Percentiles rank a stretch among this genome's conserved stretches.
Conservation (phyloP, 2,329 filamentous ascomycete species). For the Pyricularia pennisetigena region DNA sequence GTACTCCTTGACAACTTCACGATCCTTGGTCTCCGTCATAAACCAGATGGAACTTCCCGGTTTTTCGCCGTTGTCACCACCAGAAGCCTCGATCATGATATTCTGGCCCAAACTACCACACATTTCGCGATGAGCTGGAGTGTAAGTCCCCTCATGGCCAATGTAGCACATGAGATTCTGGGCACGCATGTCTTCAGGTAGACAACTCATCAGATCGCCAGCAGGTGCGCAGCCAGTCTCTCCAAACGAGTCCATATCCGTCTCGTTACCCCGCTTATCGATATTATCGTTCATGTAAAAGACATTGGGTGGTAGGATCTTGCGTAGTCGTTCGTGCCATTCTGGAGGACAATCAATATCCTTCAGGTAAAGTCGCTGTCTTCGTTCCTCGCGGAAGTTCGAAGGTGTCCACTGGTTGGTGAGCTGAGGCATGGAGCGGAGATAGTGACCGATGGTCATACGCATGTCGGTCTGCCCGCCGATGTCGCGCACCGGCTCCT, state of each 20-base stretch:
- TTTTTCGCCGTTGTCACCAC: constrained; percentile 61
- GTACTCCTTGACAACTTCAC: constrained; percentile 83
- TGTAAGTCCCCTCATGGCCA: constrained; percentile 94
- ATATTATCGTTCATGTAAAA: constrained; percentile 86
- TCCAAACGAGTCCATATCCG: constrained; percentile 29
- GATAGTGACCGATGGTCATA: constrained; percentile 82
- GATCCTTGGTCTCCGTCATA: constrained; percentile 94
- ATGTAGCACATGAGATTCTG: constrained; percentile 98
- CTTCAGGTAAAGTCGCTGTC: constrained; percentile 88
- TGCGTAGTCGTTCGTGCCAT: constrained; percentile 73
- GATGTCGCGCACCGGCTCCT: constrained; percentile 79
- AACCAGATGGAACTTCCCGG: constrained; percentile 94
- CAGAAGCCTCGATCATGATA: constrained; percentile 92
- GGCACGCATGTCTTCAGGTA: constrained; percentile 79
- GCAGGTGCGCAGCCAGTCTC: constrained; percentile 54
- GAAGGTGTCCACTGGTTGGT: constrained; percentile 69
- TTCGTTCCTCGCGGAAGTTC: constrained; percentile 68
- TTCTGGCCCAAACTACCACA: constrained; percentile 94
- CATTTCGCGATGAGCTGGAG: constrained; percentile 93
- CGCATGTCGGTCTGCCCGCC: constrained; percentile 62
- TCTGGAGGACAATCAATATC: constrained; percentile 90
- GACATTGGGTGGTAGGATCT: constrained; percentile 68
- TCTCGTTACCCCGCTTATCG: constrained; percentile 25
- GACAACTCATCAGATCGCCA: constrained; percentile 89
- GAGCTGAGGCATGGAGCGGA: constrained; percentile 76